phyloP scores from a whole-genome alignment of 2,329 filamentous ascomycete species.

The Xylaria sp. region DNA sequence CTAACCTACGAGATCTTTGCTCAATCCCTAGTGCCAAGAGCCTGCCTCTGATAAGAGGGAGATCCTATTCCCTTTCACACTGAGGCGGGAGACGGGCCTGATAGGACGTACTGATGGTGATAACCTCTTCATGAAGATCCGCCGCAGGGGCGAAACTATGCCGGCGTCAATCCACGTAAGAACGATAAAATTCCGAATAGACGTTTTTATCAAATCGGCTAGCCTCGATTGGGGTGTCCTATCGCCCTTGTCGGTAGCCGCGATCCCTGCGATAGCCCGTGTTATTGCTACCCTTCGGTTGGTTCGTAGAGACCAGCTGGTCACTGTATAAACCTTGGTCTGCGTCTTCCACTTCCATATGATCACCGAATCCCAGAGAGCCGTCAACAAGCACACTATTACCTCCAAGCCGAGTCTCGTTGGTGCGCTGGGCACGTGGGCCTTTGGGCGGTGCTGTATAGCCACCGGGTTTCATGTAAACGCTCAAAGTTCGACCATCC shows the following conservation, averaged over 20 bases:
- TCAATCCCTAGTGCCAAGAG: background rate
- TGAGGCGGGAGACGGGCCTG: background rate
- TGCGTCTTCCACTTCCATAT: constrained; percentile 55
- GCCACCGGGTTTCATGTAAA: constrained; percentile 72
- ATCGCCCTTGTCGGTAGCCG: constrained; percentile 43
- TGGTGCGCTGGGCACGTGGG: constrained; percentile 50
- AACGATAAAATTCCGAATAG: background rate
- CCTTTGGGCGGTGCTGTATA: constrained; percentile 48
- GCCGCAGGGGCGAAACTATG: background rate
- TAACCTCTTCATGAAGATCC: background rate
- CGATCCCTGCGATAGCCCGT: constrained; percentile 41
- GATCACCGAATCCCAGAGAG: constrained; percentile 64
- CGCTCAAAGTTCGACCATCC: constrained; percentile 77
- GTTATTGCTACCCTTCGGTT: constrained; percentile 37
- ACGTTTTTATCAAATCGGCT: background rate
- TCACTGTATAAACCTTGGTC: constrained; percentile 65
- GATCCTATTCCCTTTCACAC: background rate
- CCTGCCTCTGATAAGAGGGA: background rate
- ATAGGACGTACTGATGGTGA: background rate
- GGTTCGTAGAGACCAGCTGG: constrained; percentile 50
- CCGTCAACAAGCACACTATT: constrained; percentile 63
- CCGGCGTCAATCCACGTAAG: background rate
- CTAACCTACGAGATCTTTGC: background rate
- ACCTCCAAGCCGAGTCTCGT: constrained; percentile 47
- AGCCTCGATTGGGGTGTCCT: constrained; percentile 28